phyloP scores from a whole-genome alignment of 352 stramenopile species.

The Pythium aristosporum region DNA sequence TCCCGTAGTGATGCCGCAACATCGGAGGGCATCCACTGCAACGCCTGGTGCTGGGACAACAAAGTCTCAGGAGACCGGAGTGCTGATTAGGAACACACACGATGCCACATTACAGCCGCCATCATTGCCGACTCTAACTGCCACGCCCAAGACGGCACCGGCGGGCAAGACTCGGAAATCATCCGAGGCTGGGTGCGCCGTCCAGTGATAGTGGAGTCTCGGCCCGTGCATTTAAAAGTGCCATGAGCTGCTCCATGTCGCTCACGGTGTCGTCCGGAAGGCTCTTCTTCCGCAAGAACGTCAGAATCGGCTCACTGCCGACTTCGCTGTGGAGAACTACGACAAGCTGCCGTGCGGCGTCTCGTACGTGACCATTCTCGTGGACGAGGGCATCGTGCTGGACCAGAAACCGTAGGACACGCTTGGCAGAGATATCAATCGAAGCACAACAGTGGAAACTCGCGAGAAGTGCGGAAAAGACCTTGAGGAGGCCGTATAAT shows the following conservation, averaged over 20 bases:
- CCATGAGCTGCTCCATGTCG: constrained; percentile 15
- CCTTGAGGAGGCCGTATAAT: constrained; percentile 41
- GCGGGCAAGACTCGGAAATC: constrained; percentile 6
- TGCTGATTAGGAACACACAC: neutral
- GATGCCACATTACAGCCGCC: neutral
- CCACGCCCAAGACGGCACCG: constrained; percentile 17
- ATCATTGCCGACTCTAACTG: neutral
- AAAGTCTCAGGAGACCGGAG: neutral
- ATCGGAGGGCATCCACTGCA: neutral
- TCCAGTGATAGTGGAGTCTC: constrained; percentile 16
- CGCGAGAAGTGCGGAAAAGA: constrained; percentile 36
- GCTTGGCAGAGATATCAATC: constrained; percentile 42
- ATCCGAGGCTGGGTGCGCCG: constrained; percentile 16
- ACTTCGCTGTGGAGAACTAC: constrained; percentile 37
- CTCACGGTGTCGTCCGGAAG: neutral
- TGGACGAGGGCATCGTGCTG: constrained; percentile 33
- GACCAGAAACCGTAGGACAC: constrained; percentile 40
- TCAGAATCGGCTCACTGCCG: constrained; percentile 26
- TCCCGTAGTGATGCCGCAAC: neutral
- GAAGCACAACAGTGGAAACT: constrained; percentile 50
- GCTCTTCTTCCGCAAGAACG: constrained; percentile 18
- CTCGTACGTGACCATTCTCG: constrained; percentile 39
- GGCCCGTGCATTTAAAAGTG: neutral
- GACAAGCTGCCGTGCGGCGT: constrained; percentile 39
- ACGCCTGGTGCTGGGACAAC: neutral